Base-by-base conservation (phyloP, 1,284 basidiomycete genomes). In the Ganoderma boninense region DNA sequence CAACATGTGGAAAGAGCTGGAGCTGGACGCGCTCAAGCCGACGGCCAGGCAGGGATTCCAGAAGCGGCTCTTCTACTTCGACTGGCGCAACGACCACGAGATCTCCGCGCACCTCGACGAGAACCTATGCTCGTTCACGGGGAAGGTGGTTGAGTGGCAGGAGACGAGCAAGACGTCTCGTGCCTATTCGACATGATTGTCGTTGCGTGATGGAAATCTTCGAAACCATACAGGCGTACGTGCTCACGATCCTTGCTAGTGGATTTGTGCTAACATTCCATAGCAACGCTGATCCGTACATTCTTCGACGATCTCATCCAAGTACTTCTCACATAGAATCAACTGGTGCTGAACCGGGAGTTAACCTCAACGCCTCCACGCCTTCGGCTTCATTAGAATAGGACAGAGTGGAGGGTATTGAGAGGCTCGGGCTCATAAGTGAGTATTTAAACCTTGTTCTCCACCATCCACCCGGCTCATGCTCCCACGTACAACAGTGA, bases 101-200 rank as follows among this genome's bases (percentile, higher is more conserved):
- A 86, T 90, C 70, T 90, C 88, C 38, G 87, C 90, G 68, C 86
- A 87, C 71, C 85, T 92, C 32, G 90, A 92, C 71, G 84, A 86
- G 44, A 86, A 90, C 71, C 83, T 92, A 32, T 87, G 88, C 80
- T 82, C 83, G 64, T 83, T 86, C 32, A 90, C 90, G 78, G 88
- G 89, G 81, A 91, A 91, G 84, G 91, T 92, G 89, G 86, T 90
- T 70, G 86, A 90, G 77, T 87, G 92, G 80, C 90, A 91, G 80
- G 82, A 87, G 72, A 82, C 82, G 32, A 86, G 87, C 35, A 82
- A 85, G 68, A 79, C 92, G 42, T 87, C 5, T n/a, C 5, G 20
- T 40, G 2, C 10, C n/a, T n/a, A 26, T 40, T 8, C 16, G 10
- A 13, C 59, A 16, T 20, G 16, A 35, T 13, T 40, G 10, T n/a